Conservation (phyloP, 225 moss, liverwort and hornwort species). For the Sphagnum tenellum region DNA sequence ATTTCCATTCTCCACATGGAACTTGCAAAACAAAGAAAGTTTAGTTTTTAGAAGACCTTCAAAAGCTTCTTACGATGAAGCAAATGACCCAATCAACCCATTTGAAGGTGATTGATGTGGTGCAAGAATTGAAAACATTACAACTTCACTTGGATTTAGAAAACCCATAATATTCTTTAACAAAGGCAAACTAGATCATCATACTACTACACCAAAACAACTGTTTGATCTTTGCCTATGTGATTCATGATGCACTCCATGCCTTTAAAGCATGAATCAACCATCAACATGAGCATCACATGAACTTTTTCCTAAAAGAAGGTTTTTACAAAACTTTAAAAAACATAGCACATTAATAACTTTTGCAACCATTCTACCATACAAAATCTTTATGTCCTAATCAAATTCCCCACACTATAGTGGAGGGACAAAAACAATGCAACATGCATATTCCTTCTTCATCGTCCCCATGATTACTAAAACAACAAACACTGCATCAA, state of each 20-base stretch:
- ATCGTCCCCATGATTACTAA: background rate
- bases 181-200: background rate
- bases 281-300: background rate
- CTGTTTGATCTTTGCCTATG: background rate
- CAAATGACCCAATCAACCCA: background rate
- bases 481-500: too few relatives aligned
- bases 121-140: background rate
- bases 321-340: too few relatives aligned
- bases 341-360: background rate
- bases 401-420: constrained; percentile 1
- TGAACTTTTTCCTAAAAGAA: background rate
- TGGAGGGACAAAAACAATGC: background rate
- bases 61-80: background rate
- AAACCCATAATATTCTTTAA: background rate
- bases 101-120: background rate
- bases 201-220: background rate
- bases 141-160: background rate
- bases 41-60: background rate
- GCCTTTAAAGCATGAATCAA: constrained; percentile 2
- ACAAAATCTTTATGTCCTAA: constrained; percentile 1
- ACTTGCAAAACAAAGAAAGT: background rate
- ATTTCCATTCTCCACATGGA: background rate
- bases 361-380: background rate
- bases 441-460: background rate
- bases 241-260: background rate